These are phyloP conservation scores for Oenanthe sinensis DNA, from an alignment of 129 eudicot genomes.

Conservation along the genomic window DNA sequence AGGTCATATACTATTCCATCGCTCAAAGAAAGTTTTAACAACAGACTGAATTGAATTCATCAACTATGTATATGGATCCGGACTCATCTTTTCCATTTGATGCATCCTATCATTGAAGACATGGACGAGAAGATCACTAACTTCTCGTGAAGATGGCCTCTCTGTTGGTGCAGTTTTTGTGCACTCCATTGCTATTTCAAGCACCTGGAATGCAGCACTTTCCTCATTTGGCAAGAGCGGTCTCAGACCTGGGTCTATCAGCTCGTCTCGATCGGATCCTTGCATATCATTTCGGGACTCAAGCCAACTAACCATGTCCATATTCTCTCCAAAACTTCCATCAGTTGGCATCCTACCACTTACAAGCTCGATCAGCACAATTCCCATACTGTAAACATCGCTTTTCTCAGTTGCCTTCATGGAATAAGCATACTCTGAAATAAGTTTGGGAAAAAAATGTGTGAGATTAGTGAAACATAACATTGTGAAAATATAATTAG, in stretches of 20 bases:
- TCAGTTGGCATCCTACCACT: constrained; percentile 92
- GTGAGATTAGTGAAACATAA: background rate
- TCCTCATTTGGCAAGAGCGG: constrained; percentile 64
- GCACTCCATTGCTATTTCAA: constrained; percentile 78
- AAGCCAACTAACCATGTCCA: constrained; percentile 94
- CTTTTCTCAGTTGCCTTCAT: constrained; percentile 83
- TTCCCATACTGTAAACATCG: constrained; percentile 94
- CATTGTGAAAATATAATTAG: background rate
- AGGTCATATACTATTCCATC: background rate
- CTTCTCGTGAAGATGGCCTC: constrained; percentile 82
- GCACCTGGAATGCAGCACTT: constrained; percentile 51
- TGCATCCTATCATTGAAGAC: constrained; percentile 39
- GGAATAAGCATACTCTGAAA: constrained; percentile 79
- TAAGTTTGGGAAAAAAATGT: background rate
- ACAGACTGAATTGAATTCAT: background rate
- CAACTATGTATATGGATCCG: constrained; percentile 39
- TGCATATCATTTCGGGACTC: constrained; percentile 55
- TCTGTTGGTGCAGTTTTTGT: constrained; percentile 81
- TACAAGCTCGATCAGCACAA: constrained; percentile 85
- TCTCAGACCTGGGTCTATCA: constrained; percentile 57
- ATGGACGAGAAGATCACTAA: constrained; percentile 51
- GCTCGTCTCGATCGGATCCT: constrained; percentile 42
- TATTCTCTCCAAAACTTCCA: constrained; percentile 61
- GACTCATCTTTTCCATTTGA: constrained; percentile 41
- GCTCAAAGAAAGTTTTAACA: background rate